Base-by-base conservation (phyloP, 371 early-diverging fungal species). In the Zychaea mexicana region DNA sequence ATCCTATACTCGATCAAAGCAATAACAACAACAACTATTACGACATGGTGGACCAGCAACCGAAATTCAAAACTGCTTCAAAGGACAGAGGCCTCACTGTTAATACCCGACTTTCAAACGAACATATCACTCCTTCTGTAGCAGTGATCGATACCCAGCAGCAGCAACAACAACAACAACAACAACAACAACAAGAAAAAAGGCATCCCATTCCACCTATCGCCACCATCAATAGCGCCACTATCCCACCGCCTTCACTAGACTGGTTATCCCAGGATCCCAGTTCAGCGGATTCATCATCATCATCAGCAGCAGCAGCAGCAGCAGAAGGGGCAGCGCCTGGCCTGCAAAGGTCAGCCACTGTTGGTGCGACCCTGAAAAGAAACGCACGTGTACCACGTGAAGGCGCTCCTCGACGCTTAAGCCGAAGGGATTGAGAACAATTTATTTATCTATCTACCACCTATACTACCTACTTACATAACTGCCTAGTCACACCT, bases 31-130 rank as follows among this genome's bases (percentile, higher is more conserved):
- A 45, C 19, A 19, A 19, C 12, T 49, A 49, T 19, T 24, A 24
- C 24, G n/a, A n/a, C 4, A 22, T 6, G 0, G 12, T 49, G 49
- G 49, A 49, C 3, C 49, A 60, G 8, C 66, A 62, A 57, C 69
- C 58, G 55, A 67, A 60, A 42, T 73, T 71, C 33, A 59, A 68
- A 54, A 36, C 69, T 1, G 74, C 67, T 12, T 79, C 77, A 9
- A 73, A 77, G 64, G 77, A 63, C 22, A 69, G 69, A 36, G 77
- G 77, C 19, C 64, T 80, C 13, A 80, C 65, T 26, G 73, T 80
- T 3, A 62, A 80, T 42, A 80, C 81, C 2, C 21, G 46, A 3
- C 39, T 59, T 1, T 52, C 67, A 33, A 59, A 32, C 10, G 56
- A 64, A 21, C 27, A 61, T 21, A 57, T 30, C 52, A 28, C 27